phyloP scores from a whole-genome alignment of 345 rosid genomes.

The Psidium friedrichsthalianum region DNA sequence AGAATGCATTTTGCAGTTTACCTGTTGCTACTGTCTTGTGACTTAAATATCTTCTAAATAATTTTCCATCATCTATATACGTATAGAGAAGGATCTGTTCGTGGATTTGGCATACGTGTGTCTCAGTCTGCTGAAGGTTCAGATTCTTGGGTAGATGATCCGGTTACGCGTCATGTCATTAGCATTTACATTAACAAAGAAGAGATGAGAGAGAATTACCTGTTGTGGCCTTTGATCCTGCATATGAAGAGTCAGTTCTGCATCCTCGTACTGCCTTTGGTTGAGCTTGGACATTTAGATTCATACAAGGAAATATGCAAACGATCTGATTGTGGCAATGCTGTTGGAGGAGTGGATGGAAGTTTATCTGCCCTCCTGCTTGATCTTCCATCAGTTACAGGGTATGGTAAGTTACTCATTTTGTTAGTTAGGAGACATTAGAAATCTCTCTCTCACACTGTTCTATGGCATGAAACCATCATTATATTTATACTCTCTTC shows the following conservation, averaged over 20 bases:
- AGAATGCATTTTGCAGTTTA: not conserved
- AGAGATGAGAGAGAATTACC: constrained; percentile 27
- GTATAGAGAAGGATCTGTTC: constrained; percentile 71
- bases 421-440: not conserved
- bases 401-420: constrained; percentile 64
- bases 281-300: constrained; percentile 59
- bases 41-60: not conserved
- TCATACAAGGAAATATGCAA: constrained; percentile 38
- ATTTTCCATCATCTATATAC: not conserved
- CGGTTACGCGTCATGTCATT: constrained; percentile 71
- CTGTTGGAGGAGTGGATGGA: constrained; percentile 53
- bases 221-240: constrained; percentile 73
- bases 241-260: constrained; percentile 52
- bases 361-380: constrained; percentile 73
- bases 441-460: not conserved
- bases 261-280: constrained; percentile 67
- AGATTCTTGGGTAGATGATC: constrained; percentile 97
- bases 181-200: constrained; percentile 38
- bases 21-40: not conserved
- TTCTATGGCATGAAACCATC: not conserved
- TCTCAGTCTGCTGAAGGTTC: constrained; percentile 62
- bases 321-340: constrained; percentile 76
- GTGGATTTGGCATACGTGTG: constrained; percentile 73
- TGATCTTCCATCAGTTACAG: constrained; percentile 95
- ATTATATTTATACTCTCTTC: not conserved